Evolutionary conservation across 2,329 filamentous ascomycete species (phyloP).

Genomic region (Cercospora sp.): DNA sequence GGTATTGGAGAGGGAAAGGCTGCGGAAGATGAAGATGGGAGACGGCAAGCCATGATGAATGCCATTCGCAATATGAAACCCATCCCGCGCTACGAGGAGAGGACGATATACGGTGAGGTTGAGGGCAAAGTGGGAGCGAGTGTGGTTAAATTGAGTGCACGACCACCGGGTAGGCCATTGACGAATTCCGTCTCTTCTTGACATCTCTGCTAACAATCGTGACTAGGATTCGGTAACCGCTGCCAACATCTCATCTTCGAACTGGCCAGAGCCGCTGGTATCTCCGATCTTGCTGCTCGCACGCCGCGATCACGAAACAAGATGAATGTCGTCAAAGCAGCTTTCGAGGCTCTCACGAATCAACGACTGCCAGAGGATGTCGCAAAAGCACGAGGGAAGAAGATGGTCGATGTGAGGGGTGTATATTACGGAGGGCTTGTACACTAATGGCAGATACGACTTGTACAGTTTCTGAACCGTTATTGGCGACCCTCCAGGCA

Average conservation of each 20-base stretch:
- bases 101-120: conserved; percentile 87
- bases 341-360: conserved; percentile 76
- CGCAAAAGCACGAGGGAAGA: conserved; percentile 84
- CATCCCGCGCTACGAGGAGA: conserved; percentile 84
- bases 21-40: conserved; percentile 67
- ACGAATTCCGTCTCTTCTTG: background rate
- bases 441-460: conserved; percentile 43
- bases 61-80: conserved; percentile 92
- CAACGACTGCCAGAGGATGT: conserved; percentile 89
- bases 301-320: conserved; percentile 87
- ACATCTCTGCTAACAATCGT: conserved; percentile 9
- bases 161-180: conserved; percentile 78
- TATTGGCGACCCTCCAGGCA: background rate
- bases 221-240: conserved; percentile 84
- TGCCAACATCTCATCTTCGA: conserved; percentile 91
- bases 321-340: conserved; percentile 96
- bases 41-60: conserved; percentile 70
- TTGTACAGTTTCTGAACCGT: background rate
- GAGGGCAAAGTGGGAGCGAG: conserved; percentile 84
- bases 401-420: conserved; percentile 92
- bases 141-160: conserved; percentile 74
- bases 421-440: conserved; percentile 90
- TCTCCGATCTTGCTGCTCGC: conserved; percentile 79
- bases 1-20: conserved; percentile 91
- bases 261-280: conserved; percentile 82